A percentile compares a stretch with the other conserved stretches of the same genome.
These are phyloP conservation scores for Acanthamoeba triangularis DNA, from an alignment of 208 protist genomes.

Conservation along the genomic window DNA sequence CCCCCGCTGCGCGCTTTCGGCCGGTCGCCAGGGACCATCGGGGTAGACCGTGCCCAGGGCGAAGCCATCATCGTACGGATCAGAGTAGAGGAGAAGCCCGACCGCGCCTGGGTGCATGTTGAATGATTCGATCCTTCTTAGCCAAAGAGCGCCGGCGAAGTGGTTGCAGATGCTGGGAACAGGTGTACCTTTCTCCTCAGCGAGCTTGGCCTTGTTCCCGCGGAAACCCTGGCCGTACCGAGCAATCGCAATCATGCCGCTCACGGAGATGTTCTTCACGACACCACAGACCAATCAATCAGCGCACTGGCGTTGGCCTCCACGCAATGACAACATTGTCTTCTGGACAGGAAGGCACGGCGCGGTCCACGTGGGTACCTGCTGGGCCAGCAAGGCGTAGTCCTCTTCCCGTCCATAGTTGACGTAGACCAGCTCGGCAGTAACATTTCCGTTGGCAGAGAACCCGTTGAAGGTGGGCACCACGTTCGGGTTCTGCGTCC, in stretches of 20 bases:
- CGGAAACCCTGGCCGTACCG: slow-evolving; percentile 70
- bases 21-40: slow-evolving; percentile 74
- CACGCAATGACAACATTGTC: background rate
- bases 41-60: slow-evolving; percentile 58
- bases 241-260: slow-evolving; percentile 75
- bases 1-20: slow-evolving; percentile 59
- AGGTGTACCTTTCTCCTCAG: slow-evolving; percentile 18
- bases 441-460: slow-evolving; percentile 58
- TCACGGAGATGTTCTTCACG: slow-evolving; percentile 3
- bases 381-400: slow-evolving; percentile 58
- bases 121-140: too few relatives aligned
- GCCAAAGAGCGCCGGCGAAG: background rate
- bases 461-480: slow-evolving; percentile 77
- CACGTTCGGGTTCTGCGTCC: slow-evolving; percentile 7
- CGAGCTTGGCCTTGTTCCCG: slow-evolving; percentile 71
- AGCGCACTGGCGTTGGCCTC: too few relatives aligned
- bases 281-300: background rate
- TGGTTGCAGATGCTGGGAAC: too few relatives aligned
- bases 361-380: background rate
- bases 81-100: slow-evolving; percentile 71
- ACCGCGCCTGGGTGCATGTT: background rate
- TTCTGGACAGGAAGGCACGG: background rate
- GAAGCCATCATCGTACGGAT: slow-evolving; percentile 75
- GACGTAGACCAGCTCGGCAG: slow-evolving; percentile 74
- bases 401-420: slow-evolving; percentile 78